Percentiles rank a stretch among this genome's conserved stretches.
phyloP scores from a whole-genome alignment of 2,329 filamentous ascomycete genomes.

The Aspergillus melleus region DNA sequence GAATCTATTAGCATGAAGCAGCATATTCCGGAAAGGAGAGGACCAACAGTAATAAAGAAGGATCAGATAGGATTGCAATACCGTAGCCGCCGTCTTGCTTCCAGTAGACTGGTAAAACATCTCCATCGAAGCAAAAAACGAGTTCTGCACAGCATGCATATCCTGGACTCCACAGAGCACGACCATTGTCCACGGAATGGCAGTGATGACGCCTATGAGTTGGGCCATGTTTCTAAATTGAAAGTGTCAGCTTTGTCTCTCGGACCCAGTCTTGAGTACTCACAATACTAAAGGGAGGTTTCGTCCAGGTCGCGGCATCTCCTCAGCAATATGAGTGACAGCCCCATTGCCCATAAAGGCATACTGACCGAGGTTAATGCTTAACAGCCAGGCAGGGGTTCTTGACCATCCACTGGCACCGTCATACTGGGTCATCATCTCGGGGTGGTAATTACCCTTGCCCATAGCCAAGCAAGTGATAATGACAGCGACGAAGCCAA shows the following conservation, averaged over 20 bases:
- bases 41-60: constrained; percentile 1
- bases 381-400: constrained; percentile 23
- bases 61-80: neutral
- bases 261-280: too few relatives aligned
- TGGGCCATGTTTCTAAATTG: constrained; percentile 2
- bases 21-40: too few relatives aligned
- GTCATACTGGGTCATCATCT: constrained; percentile 13
- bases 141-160: neutral
- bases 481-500: neutral
- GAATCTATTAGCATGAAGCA: neutral
- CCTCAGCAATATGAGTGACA: constrained; percentile 27
- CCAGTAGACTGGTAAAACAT: constrained; percentile 4
- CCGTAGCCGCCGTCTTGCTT: constrained; percentile 1
- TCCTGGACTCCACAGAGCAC: constrained; percentile 1
- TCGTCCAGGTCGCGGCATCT: neutral
- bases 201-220: constrained; percentile 1
- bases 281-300: constrained; percentile 2
- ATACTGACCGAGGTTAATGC: constrained; percentile 28
- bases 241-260: constrained; percentile 8
- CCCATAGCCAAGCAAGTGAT: constrained; percentile 1
- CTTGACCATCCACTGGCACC: constrained; percentile 28
- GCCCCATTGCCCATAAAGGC: constrained; percentile 25
- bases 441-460: neutral
- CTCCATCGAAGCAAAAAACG: constrained; percentile 4
- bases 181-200: constrained; percentile 1